These are phyloP conservation scores for Orbilia quercus DNA, from an alignment of 2,329 filamentous ascomycete species.

Conservation along the genomic window DNA sequence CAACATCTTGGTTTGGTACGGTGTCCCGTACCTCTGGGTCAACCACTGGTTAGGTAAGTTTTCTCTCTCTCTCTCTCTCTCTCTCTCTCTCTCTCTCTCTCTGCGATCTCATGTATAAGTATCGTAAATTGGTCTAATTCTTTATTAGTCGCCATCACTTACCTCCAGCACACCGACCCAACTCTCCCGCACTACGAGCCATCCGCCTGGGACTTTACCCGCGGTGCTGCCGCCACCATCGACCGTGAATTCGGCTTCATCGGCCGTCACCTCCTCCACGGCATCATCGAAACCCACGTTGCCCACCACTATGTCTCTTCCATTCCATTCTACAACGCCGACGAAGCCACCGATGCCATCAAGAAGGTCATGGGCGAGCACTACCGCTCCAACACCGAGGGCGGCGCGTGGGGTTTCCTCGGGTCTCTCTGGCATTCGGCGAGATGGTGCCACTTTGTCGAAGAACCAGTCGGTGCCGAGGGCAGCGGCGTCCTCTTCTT, in stretches of 20 bases:
- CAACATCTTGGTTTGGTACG: slow-evolving; percentile 95
- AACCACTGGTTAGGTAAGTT: slow-evolving; percentile 97
- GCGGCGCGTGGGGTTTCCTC: slow-evolving; percentile 84
- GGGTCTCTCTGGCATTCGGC: slow-evolving; percentile 82
- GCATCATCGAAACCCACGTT: slow-evolving; percentile 97
- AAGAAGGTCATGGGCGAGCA: slow-evolving; percentile 94
- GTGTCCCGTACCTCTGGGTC: slow-evolving; percentile 94
- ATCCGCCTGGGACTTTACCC: slow-evolving; percentile 89
- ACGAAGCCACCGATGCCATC: slow-evolving; percentile 93
- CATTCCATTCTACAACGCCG: slow-evolving; percentile 96
- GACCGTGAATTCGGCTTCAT: slow-evolving; percentile 98
- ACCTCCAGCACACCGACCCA: slow-evolving; percentile 95
- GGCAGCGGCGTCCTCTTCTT: slow-evolving; percentile 90
- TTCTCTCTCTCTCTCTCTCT: too few species aligned
- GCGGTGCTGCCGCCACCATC: slow-evolving; percentile 93
- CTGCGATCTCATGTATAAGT: neutral
- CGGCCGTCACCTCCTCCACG: slow-evolving; percentile 88
- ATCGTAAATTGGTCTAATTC: slow-evolving; percentile 1
- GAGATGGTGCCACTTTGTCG: slow-evolving; percentile 95
- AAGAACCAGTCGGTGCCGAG: slow-evolving; percentile 83
- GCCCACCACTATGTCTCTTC: slow-evolving; percentile 96
- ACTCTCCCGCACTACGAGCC: slow-evolving; percentile 90
- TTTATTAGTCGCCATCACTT: slow-evolving; percentile 83
- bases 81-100: too few species aligned
- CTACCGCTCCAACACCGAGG: slow-evolving; percentile 85